phyloP scores from a whole-genome alignment of 495 filamentous ascomycete genomes.

The Neurospora sp. region DNA sequence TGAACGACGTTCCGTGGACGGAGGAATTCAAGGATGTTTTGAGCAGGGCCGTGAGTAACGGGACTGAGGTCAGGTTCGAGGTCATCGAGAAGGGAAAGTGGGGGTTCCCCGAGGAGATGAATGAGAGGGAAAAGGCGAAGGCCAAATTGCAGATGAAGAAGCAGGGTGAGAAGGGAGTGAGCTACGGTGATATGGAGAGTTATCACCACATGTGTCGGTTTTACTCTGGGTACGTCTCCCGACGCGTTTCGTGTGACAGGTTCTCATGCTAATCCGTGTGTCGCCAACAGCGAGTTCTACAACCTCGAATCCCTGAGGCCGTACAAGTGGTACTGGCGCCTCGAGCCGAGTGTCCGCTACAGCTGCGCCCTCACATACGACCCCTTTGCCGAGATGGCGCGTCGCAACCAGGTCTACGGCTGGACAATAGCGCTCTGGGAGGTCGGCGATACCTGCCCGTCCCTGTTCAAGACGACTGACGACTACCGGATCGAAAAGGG shows the following conservation, averaged over 20 bases:
- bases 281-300: constrained; percentile 47
- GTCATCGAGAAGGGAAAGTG: constrained; percentile 73
- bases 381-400: constrained; percentile 44
- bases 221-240: constrained; percentile 68
- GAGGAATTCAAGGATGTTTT: constrained; percentile 78
- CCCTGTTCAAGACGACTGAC: constrained; percentile 36
- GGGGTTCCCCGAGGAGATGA: constrained; percentile 89
- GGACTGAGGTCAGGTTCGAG: constrained; percentile 54
- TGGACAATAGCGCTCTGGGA: constrained; percentile 43
- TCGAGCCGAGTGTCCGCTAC: constrained; percentile 43
- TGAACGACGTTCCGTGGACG: constrained; percentile 84
- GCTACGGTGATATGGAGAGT: constrained; percentile 97
- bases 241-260: background rate
- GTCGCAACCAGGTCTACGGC: constrained; percentile 40
- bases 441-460: constrained; percentile 37
- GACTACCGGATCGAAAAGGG: constrained; percentile 29
- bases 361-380: constrained; percentile 46
- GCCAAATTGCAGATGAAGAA: constrained; percentile 75
- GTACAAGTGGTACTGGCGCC: constrained; percentile 46
- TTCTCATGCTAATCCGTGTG: background rate
- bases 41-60: constrained; percentile 66
- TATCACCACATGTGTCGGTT: constrained; percentile 98
- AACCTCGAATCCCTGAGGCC: constrained; percentile 29
- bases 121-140: constrained; percentile 48
- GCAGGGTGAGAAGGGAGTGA: constrained; percentile 81